phyloP scores from a whole-genome alignment of 805 yeast genomes.

The Lipomyces oligophaga region DNA sequence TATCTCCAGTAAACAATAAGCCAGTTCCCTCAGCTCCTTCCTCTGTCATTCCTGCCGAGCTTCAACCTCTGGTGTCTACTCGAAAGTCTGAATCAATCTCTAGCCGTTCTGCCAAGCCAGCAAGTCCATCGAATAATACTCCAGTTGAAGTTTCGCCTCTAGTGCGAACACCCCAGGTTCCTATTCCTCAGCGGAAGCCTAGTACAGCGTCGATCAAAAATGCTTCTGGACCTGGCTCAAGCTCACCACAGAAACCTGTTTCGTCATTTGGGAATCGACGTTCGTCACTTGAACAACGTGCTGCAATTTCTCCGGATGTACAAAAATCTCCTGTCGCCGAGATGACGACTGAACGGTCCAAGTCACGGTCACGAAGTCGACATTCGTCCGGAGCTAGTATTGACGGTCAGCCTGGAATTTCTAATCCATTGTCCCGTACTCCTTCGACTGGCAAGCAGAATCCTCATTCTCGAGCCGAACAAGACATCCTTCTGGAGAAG shows the following conservation, averaged over 20 bases:
- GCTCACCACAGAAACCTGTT: constrained; percentile 8
- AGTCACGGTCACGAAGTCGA: constrained; percentile 1
- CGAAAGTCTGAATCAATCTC: no score
- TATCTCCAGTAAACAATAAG: neutral
- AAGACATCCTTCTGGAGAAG: constrained; percentile 48
- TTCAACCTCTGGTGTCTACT: no score
- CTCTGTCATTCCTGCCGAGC: neutral
- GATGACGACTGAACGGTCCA: neutral
- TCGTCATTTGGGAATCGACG: constrained; percentile 16
- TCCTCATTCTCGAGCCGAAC: constrained; percentile 24
- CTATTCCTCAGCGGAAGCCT: constrained; percentile 10
- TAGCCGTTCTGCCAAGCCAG: no score
- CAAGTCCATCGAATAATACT: no score
- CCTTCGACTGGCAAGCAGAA: neutral
- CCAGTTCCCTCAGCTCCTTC: neutral
- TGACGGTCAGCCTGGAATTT: constrained; percentile 1
- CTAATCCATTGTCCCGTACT: neutral
- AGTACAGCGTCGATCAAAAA: neutral
- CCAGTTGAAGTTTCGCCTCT: neutral
- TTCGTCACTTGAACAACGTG: constrained; percentile 1
- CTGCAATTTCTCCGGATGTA: neutral
- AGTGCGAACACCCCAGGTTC: constrained; percentile 3
- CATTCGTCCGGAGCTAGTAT: constrained; percentile 4
- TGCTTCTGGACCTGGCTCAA: neutral
- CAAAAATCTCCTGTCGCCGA: neutral